Base-by-base conservation (phyloP, 2,329 filamentous ascomycete genomes). In the Eurotiales sp. region DNA sequence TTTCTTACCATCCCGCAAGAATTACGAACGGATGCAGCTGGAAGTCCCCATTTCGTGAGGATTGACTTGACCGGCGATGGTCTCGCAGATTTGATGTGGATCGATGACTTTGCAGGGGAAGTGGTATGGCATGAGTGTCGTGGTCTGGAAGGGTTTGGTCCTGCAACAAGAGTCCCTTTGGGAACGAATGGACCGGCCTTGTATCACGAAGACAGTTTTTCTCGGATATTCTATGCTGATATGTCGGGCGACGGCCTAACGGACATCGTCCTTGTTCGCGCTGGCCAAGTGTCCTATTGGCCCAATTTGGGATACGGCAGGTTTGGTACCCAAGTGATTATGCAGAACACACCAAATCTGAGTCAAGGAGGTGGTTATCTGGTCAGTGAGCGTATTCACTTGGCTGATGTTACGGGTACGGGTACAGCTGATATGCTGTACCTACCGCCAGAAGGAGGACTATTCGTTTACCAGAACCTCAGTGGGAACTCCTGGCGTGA, bases 281-380 rank as follows among this genome's bases (percentile, higher is more conserved):
- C 67, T 46, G 59, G 59, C 0, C 42, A 58, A 14, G 41, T 67
- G 1, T 62, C 42, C 17, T 71, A 70, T 52, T 72, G 68, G 65
- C 65, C 68, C 2, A 70, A 66, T 46, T 36, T 66, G 2, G 69
- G 69, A 3, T 60, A 72, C 51, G 69, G 68, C 2, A 17, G 39
- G 1, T 71, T 72, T 56, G 64, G 62, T 0, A 17, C 15, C 0
- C n/a, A n/a, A n/a, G n/a, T n/a, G n/a, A n/a, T n/a, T n/a, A n/a
- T n/a, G n/a, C n/a, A n/a, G n/a, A n/a, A n/a, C n/a, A n/a, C n/a
- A n/a, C n/a, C n/a, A n/a, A n/a, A n/a, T n/a, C n/a, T n/a, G n/a
- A n/a, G n/a, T n/a, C n/a, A n/a, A n/a, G n/a, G n/a, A n/a, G n/a
- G n/a, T n/a, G n/a, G n/a, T n/a, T n/a, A n/a, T n/a, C n/a, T n/a